Percentiles rank a stretch among this genome's conserved stretches.
phyloP scores from a whole-genome alignment of 1,284 basidiomycete genomes.

The Leccinum angustisporum region DNA sequence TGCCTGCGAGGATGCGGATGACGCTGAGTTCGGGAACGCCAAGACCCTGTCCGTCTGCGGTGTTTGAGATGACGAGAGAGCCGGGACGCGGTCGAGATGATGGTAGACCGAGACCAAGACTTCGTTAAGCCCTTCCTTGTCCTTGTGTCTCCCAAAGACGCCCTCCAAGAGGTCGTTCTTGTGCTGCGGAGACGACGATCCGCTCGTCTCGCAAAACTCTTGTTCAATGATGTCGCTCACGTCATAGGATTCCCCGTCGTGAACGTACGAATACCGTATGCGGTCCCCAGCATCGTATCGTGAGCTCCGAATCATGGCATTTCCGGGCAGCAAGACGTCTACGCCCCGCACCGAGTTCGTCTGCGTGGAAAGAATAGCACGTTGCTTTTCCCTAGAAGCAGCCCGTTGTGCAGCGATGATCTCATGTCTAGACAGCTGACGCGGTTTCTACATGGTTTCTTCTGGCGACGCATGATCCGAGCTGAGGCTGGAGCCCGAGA shows the following conservation, averaged over 20 bases:
- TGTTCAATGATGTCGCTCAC: conserved; percentile 91
- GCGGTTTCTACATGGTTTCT: conserved; percentile 30
- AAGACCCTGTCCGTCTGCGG: conserved; percentile 57
- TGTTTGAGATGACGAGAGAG: conserved; percentile 65
- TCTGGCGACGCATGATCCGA: conserved; percentile 42
- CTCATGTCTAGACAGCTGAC: conserved; percentile 72
- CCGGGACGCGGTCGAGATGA: conserved; percentile 62
- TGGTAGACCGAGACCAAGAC: conserved; percentile 51
- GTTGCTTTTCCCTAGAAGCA: conserved; percentile 80
- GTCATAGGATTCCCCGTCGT: conserved; percentile 86
- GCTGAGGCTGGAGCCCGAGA: conserved; percentile 44
- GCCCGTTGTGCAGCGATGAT: conserved; percentile 92
- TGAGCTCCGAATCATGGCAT: conserved; percentile 82
- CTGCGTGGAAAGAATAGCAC: conserved; percentile 82
- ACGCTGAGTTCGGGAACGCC: conserved; percentile 88
- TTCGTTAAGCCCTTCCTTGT: conserved; percentile 60
- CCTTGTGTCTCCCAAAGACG: conserved; percentile 54
- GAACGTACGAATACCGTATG: conserved; percentile 90
- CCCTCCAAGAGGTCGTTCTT: conserved; percentile 67
- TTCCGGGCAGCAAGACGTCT: conserved; percentile 82
- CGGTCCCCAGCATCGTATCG: conserved; percentile 66
- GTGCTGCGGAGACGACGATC: conserved; percentile 25
- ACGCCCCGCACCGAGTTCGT: conserved; percentile 83
- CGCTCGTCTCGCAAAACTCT: conserved; percentile 63
- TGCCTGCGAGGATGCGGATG: conserved; percentile 92